Base-by-base conservation (phyloP, 2,329 filamentous ascomycete genomes). In the Orbilia blumenaviensis region DNA sequence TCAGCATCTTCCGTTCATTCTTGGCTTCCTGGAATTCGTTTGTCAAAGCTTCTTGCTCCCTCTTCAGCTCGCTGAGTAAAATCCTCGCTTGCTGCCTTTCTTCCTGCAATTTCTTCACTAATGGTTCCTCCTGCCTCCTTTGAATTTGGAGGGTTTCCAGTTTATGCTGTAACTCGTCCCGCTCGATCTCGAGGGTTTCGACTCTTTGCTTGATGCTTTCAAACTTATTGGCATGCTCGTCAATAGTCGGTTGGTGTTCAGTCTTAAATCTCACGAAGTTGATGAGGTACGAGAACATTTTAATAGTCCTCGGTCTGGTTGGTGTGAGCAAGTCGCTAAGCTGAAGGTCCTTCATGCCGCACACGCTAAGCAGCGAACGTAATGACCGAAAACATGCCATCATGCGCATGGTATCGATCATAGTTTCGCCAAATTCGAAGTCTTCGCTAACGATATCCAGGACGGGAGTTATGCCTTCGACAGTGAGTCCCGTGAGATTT, bases 241-340 rank as follows among this genome's bases (percentile, higher is more conserved):
- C 94, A 78, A 98, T 97, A 29, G 95, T 89, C 41, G 86, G 86
- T 0, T 93, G 96, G 83, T 98, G 94, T 77, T 91, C 93, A 84
- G 72, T 77, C 80, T 95, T 91, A 84, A 98, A 99, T 63, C 95
- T 90, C 79, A 98, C 94, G 83, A 99, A 99, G 84, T 99, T 99
- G 86, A 99, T 99, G 78, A 98, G 88, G 83, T 97, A 97, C 78
- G 92, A 96, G 82, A 99, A 95, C 81, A 98, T 96, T 85, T 95
- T 96, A 81, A 94, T 91, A 12, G 98, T 87, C 48, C 95, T 91
- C 71, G 92, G 91, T 81, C 96, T 92, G 0, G 93, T 96, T 14
- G 95, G 95, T 82, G 91, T 91, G 82, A 96, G 94, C 4, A 99
- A 86, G 82, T 99, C 95, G 75, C 90, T 90, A 84, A 98, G 97